phyloP scores from a whole-genome alignment of 208 protist species.

The Crithidia brevicula region DNA sequence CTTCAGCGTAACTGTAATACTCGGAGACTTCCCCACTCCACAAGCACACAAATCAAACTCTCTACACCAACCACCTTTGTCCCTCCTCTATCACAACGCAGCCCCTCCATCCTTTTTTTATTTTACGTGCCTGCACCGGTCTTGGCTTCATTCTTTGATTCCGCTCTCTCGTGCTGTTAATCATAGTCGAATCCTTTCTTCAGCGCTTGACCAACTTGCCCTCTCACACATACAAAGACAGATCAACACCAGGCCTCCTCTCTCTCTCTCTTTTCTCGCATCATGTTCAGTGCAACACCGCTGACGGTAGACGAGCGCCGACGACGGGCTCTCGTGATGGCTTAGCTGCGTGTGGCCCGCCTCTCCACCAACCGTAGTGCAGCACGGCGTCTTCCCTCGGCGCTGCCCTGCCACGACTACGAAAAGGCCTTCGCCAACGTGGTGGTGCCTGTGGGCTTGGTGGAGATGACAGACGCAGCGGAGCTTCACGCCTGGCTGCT shows the following conservation, averaged over 20 bases:
- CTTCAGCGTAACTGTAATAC: too few relatives aligned
- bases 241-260: too few relatives aligned
- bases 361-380: background rate
- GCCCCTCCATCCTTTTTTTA: too few relatives aligned
- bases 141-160: too few relatives aligned
- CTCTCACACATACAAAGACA: background rate
- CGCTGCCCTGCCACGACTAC: conserved; percentile 8
- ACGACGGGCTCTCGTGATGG: background rate
- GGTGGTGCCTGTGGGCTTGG: conserved; percentile 3
- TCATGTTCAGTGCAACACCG: conserved; percentile 5
- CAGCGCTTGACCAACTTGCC: too few relatives aligned
- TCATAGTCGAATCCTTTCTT: too few relatives aligned
- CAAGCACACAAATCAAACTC: too few relatives aligned
- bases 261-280: background rate
- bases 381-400: background rate
- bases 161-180: background rate
- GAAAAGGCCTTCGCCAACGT: conserved; percentile 11
- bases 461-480: background rate
- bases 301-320: background rate
- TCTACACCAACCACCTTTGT: too few relatives aligned
- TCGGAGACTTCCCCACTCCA: too few relatives aligned
- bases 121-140: too few relatives aligned
- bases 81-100: too few relatives aligned
- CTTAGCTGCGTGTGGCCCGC: background rate
- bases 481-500: background rate